Percentiles rank a stretch among this genome's conserved stretches.
phyloP scores from a whole-genome alignment of 202 grass and related monocot genomes.

The Carex sylvatica region DNA sequence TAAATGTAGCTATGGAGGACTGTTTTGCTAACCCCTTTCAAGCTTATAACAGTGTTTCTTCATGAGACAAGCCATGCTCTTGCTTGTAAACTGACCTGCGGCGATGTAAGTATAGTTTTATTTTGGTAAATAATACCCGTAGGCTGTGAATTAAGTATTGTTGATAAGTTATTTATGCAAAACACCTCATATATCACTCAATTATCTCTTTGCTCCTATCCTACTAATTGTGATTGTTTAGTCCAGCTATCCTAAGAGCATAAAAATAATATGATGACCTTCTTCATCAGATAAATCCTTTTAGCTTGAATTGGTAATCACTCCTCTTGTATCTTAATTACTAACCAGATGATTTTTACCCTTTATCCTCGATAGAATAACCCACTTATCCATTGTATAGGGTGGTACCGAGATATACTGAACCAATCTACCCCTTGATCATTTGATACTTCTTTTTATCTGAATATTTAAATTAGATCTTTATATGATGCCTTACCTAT shows the following conservation, averaged over 20 bases:
- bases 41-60: slow-evolving; percentile 98
- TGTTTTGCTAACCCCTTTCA: slow-evolving; percentile 91
- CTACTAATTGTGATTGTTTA: slow-evolving; percentile 5
- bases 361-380: background rate
- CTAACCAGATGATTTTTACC: background rate
- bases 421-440: background rate
- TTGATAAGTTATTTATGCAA: background rate
- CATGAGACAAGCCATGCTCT: slow-evolving; percentile 98
- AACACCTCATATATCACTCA: background rate
- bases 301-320: background rate
- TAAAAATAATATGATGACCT: background rate
- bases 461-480: background rate
- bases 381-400: background rate
- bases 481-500: background rate
- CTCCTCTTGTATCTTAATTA: background rate
- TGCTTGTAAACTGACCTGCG: slow-evolving; percentile 96
- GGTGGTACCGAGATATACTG: background rate
- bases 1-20: slow-evolving; percentile 82
- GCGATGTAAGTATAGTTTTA: slow-evolving; percentile 55
- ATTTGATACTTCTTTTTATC: background rate
- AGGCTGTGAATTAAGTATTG: too few relatives aligned
- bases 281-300: slow-evolving; percentile 5
- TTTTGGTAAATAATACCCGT: too few relatives aligned
- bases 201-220: background rate
- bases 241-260: background rate